A percentile compares a stretch with the other conserved stretches of the same genome.
Evolutionary conservation across 345 rosid species (phyloP).

Genomic region (Raphanus sativus): DNA sequence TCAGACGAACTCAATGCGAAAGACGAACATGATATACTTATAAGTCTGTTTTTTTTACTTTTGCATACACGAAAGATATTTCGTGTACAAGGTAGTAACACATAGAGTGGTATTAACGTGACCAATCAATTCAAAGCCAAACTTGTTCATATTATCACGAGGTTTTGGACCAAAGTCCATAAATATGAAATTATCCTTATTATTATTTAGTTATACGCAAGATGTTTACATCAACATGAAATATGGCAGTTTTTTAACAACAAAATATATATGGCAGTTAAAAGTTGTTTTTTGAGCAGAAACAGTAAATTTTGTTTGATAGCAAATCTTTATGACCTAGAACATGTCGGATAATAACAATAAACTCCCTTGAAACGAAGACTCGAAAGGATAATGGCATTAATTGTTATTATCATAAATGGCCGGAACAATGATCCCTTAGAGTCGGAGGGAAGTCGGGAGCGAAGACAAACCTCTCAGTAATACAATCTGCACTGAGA

Average conservation of each 20-base stretch:
- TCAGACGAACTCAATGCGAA: no score
- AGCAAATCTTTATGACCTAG: background rate
- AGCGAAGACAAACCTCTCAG: conserved; percentile 20
- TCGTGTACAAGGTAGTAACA: no score
- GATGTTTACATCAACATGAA: background rate
- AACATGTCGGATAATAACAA: background rate
- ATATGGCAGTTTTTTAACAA: background rate
- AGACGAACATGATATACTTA: no score
- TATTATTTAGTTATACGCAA: background rate
- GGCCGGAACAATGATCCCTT: conserved; percentile 16
- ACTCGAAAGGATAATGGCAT: background rate
- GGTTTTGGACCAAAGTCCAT: background rate
- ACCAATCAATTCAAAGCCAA: background rate
- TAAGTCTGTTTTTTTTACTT: no score
- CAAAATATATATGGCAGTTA: background rate
- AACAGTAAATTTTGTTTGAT: background rate
- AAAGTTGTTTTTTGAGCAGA: background rate
- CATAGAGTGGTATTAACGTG: no score
- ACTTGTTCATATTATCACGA: background rate
- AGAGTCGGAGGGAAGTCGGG: conserved; percentile 12
- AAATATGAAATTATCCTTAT: background rate
- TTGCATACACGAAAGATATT: no score
- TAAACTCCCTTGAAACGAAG: background rate
- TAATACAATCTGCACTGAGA: conserved; percentile 15
- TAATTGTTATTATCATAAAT: background rate